A percentile compares a stretch with the other conserved stretches of the same genome.
Evolutionary conservation across 2,329 filamentous ascomycete species (phyloP).

Genomic region (Alternaria sp.): DNA sequence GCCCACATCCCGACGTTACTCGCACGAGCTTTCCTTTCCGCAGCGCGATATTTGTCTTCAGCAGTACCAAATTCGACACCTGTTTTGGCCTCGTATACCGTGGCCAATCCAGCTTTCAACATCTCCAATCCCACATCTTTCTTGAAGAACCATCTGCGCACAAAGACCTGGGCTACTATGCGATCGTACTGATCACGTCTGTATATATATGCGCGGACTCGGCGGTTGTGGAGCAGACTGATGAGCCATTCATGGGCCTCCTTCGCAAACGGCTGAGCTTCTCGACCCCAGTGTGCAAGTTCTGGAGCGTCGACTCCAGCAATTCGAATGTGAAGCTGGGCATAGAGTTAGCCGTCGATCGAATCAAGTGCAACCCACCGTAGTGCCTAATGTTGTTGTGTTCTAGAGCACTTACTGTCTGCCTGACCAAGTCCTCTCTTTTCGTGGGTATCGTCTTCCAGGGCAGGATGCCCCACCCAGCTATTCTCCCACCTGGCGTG

Average conservation of each 20-base stretch:
- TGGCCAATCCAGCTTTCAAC: conserved; percentile 84
- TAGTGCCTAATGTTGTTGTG: background rate
- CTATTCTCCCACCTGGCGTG: conserved; percentile 85
- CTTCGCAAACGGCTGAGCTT: conserved; percentile 81
- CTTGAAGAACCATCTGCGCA: conserved; percentile 72
- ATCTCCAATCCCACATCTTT: conserved; percentile 89
- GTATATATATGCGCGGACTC: conserved; percentile 84
- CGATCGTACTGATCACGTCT: conserved; percentile 91
- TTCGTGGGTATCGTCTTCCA: conserved; percentile 73
- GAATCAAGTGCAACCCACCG: background rate
- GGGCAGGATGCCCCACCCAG: conserved; percentile 91
- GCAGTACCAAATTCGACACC: conserved; percentile 84
- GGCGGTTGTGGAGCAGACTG: conserved; percentile 72
- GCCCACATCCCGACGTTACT: conserved; percentile 72
- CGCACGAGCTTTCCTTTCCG: conserved; percentile 63
- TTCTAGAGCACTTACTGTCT: conserved; percentile 68
- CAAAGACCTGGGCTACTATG: conserved; percentile 83
- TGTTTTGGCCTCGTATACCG: conserved; percentile 90
- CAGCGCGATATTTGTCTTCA: conserved; percentile 69
- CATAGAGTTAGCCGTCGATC: conserved; percentile 23
- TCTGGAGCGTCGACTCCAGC: conserved; percentile 95
- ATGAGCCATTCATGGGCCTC: conserved; percentile 87
- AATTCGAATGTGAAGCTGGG: conserved; percentile 83
- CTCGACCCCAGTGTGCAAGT: conserved; percentile 87
- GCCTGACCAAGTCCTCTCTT: conserved; percentile 73